Evolutionary conservation across 2,329 filamentous ascomycete genomes (phyloP), one percentile per base, ranked within the genome.

Genomic region (Hypoxylon sp.): DNA sequence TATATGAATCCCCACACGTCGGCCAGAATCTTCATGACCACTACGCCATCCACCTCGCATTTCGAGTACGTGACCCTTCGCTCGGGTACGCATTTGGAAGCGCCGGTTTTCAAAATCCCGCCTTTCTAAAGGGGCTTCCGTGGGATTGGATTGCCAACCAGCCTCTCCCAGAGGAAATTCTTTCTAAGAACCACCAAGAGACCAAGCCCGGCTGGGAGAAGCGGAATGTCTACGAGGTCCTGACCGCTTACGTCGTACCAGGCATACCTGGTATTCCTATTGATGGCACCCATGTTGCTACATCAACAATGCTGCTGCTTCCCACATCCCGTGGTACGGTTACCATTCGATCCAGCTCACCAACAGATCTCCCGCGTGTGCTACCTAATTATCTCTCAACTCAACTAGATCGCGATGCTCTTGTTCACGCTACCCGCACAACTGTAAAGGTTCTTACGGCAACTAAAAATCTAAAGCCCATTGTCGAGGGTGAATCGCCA

Each of bases 1-100:
- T 80, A 14, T 71, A 78, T 29, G 74, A 79, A 17, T 60, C 78
- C 1, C 71, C 74, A 0, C 63, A 78, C 9, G 77, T 79, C 0
- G 76, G 67, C 3, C 55, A 73, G 9, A 76, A 78, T 29, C 68
- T 68, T 72, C 76, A 57, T 71, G 75, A 13, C 72, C 81, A 64
- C 48, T 72, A 63, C 46, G 71, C 62, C 17, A 63, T 74, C 26
- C 67, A 73, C 31, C 70, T 73, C 33, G 73, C 73, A 10, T 77
- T 70, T 47, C 72, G 72, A 14, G 24, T 77, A 8, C 70, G 70
- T 17, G 68, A 77, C 31, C 75, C 74, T 9, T 74, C 72, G 3
- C 68, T 63, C 14, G 76, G 75, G 8, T 75, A 74, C 50, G 74
- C 75, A 0, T 19, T 76, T 0, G 75, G 74, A 29, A 72, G 68